Conservation (phyloP, 2,329 filamentous ascomycete species). For the Aureobasidium sp. region DNA sequence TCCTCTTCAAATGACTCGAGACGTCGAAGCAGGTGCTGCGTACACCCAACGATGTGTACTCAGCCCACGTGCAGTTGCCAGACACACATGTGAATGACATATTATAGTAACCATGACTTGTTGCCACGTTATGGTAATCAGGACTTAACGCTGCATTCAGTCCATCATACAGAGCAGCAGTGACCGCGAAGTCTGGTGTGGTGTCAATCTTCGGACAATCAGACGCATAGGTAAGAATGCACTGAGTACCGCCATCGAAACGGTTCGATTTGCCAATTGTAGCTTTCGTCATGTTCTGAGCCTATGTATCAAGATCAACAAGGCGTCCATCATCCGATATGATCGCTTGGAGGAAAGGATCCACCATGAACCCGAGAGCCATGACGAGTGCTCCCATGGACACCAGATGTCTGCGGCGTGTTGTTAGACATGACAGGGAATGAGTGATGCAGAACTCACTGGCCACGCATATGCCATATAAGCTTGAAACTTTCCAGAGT, state of each 20-base stretch:
- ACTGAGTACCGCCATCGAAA: background rate
- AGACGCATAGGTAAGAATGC: background rate
- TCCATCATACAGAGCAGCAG: background rate
- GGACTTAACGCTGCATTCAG: too few species aligned
- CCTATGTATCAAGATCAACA: too few species aligned
- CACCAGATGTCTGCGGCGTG: background rate
- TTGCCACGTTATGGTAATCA: too few species aligned
- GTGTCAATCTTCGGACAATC: background rate
- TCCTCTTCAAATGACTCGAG: background rate
- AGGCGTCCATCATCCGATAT: background rate
- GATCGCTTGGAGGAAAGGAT: constrained; percentile 8
- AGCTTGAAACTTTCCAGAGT: background rate
- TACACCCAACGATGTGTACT: background rate
- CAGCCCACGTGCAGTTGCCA: constrained; percentile 6
- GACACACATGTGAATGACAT: background rate
- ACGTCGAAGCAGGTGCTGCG: background rate
- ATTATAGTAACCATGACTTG: background rate
- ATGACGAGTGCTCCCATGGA: background rate
- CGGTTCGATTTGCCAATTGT: background rate
- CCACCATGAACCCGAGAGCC: background rate
- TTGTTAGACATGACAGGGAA: too few species aligned
- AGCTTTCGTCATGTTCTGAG: too few species aligned
- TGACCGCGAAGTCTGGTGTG: background rate
- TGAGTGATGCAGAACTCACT: too few species aligned
- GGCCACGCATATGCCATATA: background rate